Evolutionary conservation across 352 stramenopile genomes (phyloP), one percentile per base, ranked within the genome.

Genomic region (Pythium plurisporium): DNA sequence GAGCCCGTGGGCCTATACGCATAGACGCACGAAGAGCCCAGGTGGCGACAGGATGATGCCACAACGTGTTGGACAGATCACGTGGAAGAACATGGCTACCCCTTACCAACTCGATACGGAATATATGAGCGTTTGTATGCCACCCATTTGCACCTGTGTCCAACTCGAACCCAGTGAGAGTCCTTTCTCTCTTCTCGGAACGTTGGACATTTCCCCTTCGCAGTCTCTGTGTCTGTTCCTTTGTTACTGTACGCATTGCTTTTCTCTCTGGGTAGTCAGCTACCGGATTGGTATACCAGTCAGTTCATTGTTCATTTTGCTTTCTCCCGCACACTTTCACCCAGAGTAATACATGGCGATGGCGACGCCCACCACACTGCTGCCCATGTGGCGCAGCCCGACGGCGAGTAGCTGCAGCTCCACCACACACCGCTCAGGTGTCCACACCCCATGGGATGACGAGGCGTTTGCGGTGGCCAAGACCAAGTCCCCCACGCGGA

Each of bases 311-410:
- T 27, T 38, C 53, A 60, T 47, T 60, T 22, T 9, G 45, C 42
- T 29, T 53, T 30, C 17, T 33, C 4, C 11, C 30, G 27, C 12
- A 41, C 17, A 27, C 25, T 20, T 45, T 23, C 26, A 38, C 54
- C 3, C 9, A 54, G 14, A 27, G 12, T 17, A 48, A 40, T 31
- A 4, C 3, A 49, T 14, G 15, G 17, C 20, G 10, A 23, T 47
- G 17, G 37, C 26, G 26, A 29, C 56, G 2, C 25, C 38, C 23
- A 15, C 55, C 6, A 45, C 56, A 12, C 22, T 64, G 4, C 48
- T 65, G 30, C 57, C 57, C 37, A 65, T 65, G 57, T 65, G 57
- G 57, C 57, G 57, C 22, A 65, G 57, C 25, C 57, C 57, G 33
- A 59, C 57, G 1, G 44, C 34, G 8, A 56, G 36, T 31, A 56